Conservation (phyloP, 768 basidiomycete species). For the Suillus ampliporus region DNA sequence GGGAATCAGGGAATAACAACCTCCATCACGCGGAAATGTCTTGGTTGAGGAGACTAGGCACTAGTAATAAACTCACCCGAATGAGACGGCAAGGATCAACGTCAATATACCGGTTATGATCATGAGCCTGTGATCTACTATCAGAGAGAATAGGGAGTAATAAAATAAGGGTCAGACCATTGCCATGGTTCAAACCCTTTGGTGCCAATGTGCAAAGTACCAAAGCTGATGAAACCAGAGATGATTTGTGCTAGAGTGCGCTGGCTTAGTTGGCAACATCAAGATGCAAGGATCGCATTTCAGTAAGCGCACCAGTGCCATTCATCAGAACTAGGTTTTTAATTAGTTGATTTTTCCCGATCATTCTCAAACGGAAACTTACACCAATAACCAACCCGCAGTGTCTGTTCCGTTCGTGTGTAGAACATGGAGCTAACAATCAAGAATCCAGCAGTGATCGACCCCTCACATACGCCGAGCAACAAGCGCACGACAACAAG, state of each 20-base stretch:
- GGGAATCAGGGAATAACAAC: slow-evolving; percentile 71
- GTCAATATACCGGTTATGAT: slow-evolving; percentile 65
- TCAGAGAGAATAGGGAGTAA: slow-evolving; percentile 16
- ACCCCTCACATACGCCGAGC: slow-evolving; percentile 68
- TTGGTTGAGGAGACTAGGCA: background rate
- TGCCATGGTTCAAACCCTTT: slow-evolving; percentile 65
- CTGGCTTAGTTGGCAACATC: slow-evolving; percentile 5
- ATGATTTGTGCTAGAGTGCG: slow-evolving; percentile 59
- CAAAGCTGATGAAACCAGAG: slow-evolving; percentile 65
- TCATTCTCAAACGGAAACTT: slow-evolving; percentile 27
- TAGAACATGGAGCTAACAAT: slow-evolving; percentile 76
- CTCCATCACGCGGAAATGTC: slow-evolving; percentile 27
- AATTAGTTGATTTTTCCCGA: background rate
- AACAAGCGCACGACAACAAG: slow-evolving; percentile 63
- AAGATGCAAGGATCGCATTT: background rate
- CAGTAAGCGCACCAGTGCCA: slow-evolving; percentile 52
- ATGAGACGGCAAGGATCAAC: slow-evolving; percentile 50
- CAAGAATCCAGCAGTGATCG: slow-evolving; percentile 70
- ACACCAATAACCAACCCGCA: slow-evolving; percentile 75
- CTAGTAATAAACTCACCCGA: slow-evolving; percentile 47
- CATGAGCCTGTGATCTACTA: slow-evolving; percentile 52
- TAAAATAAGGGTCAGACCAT: slow-evolving; percentile 47
- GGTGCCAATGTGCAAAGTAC: slow-evolving; percentile 60
- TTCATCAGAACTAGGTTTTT: slow-evolving; percentile 63
- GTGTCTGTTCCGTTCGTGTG: slow-evolving; percentile 65